A percentile compares a stretch with the other conserved stretches of the same genome.
phyloP scores from a whole-genome alignment of 2,329 filamentous ascomycete genomes.

The Xylaria sp. region DNA sequence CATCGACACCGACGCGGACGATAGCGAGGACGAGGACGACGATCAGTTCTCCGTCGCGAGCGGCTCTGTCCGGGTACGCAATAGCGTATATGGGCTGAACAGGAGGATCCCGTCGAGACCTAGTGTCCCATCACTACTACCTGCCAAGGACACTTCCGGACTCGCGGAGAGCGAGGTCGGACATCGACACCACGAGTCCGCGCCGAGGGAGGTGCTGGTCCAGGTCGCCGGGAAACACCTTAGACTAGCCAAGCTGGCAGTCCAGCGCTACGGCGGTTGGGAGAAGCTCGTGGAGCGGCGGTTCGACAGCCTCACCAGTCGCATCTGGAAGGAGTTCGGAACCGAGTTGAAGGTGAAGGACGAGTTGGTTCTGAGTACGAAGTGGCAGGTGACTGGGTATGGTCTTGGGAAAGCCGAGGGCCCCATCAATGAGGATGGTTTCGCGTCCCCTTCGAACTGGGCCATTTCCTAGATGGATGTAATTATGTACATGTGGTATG shows the following conservation, averaged over 20 bases:
- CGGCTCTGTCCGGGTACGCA: constrained; percentile 25
- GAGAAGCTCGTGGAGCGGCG: constrained; percentile 21
- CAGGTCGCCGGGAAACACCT: constrained; percentile 33
- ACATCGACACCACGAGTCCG: constrained; percentile 18
- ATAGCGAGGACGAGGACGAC: constrained; percentile 35
- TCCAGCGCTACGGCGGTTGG: constrained; percentile 32
- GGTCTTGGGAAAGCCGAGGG: constrained; percentile 30
- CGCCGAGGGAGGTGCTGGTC: constrained; percentile 29
- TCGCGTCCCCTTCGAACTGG: constrained; percentile 19
- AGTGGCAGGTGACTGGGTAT: constrained; percentile 33
- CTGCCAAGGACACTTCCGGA: background rate
- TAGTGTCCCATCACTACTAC: constrained; percentile 3
- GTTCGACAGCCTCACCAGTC: constrained; percentile 25
- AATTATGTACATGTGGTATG: background rate
- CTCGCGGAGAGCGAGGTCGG: constrained; percentile 3
- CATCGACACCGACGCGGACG: constrained; percentile 32
- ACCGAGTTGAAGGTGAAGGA: constrained; percentile 32
- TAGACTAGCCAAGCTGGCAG: constrained; percentile 27
- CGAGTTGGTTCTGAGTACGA: constrained; percentile 25
- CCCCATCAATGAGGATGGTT: constrained; percentile 31
- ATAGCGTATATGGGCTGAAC: constrained; percentile 12
- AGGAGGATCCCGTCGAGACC: constrained; percentile 17
- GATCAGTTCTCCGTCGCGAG: constrained; percentile 27
- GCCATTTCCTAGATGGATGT: constrained; percentile 15
- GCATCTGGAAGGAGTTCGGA: constrained; percentile 31